Percentiles rank a stretch among this genome's conserved stretches.
Conservation (phyloP, 2,329 filamentous ascomycete species). For the Fusarium nelsonii region DNA sequence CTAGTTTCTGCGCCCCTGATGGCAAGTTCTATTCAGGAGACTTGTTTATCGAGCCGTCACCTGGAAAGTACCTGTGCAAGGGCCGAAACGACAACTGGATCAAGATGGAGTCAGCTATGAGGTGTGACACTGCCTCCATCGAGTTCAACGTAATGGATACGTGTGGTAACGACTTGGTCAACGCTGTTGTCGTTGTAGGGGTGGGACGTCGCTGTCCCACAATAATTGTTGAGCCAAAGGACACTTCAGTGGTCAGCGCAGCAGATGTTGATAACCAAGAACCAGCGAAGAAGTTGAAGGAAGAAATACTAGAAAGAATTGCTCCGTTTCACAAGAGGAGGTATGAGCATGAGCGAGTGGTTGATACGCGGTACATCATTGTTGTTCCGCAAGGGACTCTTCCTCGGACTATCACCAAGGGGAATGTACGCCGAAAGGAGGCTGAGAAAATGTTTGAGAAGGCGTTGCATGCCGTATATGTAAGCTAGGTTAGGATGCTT, state of each 20-base stretch:
- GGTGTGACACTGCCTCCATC: constrained; percentile 41
- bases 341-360: constrained; percentile 41
- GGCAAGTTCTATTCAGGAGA: constrained; percentile 46
- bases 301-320: constrained; percentile 33
- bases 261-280: neutral
- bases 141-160: constrained; percentile 36
- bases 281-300: neutral
- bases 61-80: constrained; percentile 31
- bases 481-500: no score
- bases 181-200: constrained; percentile 34
- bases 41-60: constrained; percentile 41
- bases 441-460: constrained; percentile 22
- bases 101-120: constrained; percentile 40
- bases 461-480: constrained; percentile 10
- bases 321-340: constrained; percentile 38
- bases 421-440: constrained; percentile 34
- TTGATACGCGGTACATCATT: constrained; percentile 30
- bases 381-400: constrained; percentile 28
- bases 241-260: neutral
- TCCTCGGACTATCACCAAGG: constrained; percentile 37
- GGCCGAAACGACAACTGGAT: constrained; percentile 46
- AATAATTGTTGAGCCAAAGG: constrained; percentile 35
- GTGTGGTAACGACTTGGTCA: constrained; percentile 38
- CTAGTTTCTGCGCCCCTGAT: constrained; percentile 11
- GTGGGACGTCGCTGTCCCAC: constrained; percentile 36